Base-by-base conservation (phyloP, 2,329 filamentous ascomycete species). In the Colletotrichum australisinense region DNA sequence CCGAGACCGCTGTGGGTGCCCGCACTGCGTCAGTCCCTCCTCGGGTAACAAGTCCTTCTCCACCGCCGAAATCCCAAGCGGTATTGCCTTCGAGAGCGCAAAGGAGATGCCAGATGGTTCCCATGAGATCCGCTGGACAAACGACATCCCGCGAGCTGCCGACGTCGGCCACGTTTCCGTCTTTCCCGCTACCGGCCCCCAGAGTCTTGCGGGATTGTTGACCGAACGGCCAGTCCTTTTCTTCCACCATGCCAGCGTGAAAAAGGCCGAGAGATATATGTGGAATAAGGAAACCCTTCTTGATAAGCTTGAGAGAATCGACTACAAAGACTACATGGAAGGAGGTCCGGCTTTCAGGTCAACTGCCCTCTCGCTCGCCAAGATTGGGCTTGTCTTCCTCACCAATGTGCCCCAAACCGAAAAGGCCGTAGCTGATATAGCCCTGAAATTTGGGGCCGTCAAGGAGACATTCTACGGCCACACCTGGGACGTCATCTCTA, bases 391-490 rank as follows among this genome's bases (percentile, higher is more conserved):
- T 0, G 84, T 98, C 19, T 94, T 97, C 81, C 82, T 98, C 32
- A 90, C 89, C 62, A 89, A 90, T 73, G 92, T 98, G 6, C 95
- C 96, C 0, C 85, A 91, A 11, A 88, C 89, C 19, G 89, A 93
- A 74, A 82, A 87, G 1, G 88, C 91, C 5, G 93, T 98, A 5
- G 87, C 90, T 52, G 83, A 86, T 26, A 91, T 98, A 71, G 93
- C 92, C 2, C 86, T 87, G 4, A 90, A 92, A 64, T 93, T 98
- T 72, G 95, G 95, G 1, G 90, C 90, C 42, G 84, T 98, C 30
- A 93, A 95, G 78, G 92, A 95, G 77, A 97, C 95, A 8, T 97
- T 98, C 80, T 98, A 98, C 82, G 97, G 97, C 55, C 87, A 88
- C 77, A 97, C 95, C 0, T 98, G 95, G 91, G 93, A 98, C 82